Evolutionary conservation across 108 stramenopile genomes (phyloP).

Genomic region (Cyclotella sp.): DNA sequence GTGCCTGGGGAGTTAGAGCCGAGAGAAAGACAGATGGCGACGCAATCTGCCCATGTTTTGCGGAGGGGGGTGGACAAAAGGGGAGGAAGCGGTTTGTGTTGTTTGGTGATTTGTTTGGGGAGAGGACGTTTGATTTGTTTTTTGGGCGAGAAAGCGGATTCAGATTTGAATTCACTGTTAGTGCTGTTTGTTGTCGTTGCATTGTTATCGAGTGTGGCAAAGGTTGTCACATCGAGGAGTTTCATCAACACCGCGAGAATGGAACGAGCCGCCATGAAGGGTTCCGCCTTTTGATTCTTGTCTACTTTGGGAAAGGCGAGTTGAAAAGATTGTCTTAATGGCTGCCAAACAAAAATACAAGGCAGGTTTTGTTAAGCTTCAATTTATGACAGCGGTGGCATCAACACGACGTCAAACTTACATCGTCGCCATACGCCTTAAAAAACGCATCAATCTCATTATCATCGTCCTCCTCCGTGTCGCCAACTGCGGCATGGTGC

Average conservation of each 20-base stretch:
- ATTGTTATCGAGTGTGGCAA: constrained; percentile 19
- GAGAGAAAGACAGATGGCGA: constrained; percentile 72
- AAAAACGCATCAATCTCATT: neutral
- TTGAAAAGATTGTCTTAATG: constrained; percentile 19
- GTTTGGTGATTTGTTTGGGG: constrained; percentile 33
- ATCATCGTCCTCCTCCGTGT: constrained; percentile 23
- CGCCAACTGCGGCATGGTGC: constrained; percentile 28
- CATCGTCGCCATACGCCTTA: neutral
- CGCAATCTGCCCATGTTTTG: constrained; percentile 81
- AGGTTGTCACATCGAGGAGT: constrained; percentile 73
- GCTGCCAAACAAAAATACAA: neutral
- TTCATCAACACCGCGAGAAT: constrained; percentile 84
- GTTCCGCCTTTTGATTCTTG: constrained; percentile 24
- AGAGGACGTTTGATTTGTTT: constrained; percentile 6
- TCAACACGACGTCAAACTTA: constrained; percentile 5
- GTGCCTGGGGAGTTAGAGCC: constrained; percentile 71
- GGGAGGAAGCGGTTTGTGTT: constrained; percentile 62
- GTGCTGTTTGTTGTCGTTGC: neutral
- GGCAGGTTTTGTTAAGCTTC: neutral
- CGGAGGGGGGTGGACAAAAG: constrained; percentile 76
- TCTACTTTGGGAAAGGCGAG: constrained; percentile 20
- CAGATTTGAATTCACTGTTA: too few species aligned
- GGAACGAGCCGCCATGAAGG: constrained; percentile 77
- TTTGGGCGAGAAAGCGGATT: constrained; percentile 5
- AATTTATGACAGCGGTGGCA: neutral